Percentiles rank a stretch among this genome's conserved stretches.
Evolutionary conservation across 441 rosid species (phyloP).

Genomic region (Gossypium gossypioides): DNA sequence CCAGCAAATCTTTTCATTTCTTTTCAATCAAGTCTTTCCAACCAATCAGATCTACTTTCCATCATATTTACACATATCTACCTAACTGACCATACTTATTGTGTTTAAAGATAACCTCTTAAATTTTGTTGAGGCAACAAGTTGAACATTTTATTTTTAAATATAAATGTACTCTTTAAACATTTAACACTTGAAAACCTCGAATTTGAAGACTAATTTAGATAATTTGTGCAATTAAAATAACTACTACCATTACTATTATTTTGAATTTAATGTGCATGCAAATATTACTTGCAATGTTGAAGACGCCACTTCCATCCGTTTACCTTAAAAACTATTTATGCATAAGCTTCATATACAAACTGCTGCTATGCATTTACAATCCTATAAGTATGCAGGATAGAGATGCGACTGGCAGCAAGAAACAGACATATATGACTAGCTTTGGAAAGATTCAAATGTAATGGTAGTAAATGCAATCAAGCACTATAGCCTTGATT

Average conservation of each 20-base stretch:
- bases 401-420: background rate
- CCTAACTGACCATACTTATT: too few species aligned
- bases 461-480: conserved; percentile 4
- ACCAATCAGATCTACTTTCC: too few species aligned
- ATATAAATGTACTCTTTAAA: too few species aligned
- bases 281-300: background rate
- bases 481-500: conserved; percentile 60
- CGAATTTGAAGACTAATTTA: too few species aligned
- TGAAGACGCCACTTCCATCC: background rate
- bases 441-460: background rate
- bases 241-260: background rate
- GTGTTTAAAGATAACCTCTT: too few species aligned
- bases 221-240: too few species aligned
- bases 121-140: too few species aligned
- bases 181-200: too few species aligned
- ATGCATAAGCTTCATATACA: background rate
- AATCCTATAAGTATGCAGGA: background rate
- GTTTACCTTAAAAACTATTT: background rate
- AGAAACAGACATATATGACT: background rate
- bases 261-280: background rate
- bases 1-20: too few species aligned
- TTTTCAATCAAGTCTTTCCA: too few species aligned
- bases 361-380: background rate
- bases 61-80: too few species aligned
- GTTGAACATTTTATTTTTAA: too few species aligned